A percentile compares a stretch with the other conserved stretches of the same genome.
phyloP scores from a whole-genome alignment of 2,329 filamentous ascomycete species.

The Sporothrix protearum region DNA sequence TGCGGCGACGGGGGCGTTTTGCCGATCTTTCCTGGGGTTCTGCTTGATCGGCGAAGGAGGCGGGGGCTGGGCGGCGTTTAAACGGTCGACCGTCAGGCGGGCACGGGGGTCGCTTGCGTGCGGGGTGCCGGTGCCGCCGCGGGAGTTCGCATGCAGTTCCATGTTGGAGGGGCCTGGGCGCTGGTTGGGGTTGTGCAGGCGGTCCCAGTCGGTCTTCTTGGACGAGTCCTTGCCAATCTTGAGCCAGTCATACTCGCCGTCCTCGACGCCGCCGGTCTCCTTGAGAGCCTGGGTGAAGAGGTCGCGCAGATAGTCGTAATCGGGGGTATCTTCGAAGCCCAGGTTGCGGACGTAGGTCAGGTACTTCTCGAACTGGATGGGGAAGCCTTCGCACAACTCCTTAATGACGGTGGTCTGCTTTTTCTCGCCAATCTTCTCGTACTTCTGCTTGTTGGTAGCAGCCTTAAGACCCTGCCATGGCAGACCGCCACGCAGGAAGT shows the following conservation, averaged over 20 bases:
- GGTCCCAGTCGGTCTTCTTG: constrained; percentile 80
- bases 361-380: constrained; percentile 97
- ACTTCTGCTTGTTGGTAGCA: constrained; percentile 88
- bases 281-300: constrained; percentile 95
- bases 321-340: constrained; percentile 95
- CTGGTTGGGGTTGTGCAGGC: constrained; percentile 73
- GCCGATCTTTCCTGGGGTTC: constrained; percentile 69
- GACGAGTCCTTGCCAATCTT: constrained; percentile 72
- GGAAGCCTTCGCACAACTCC: constrained; percentile 93
- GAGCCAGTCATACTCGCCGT: constrained; percentile 99
- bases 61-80: constrained; percentile 90
- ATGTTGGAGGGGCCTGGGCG: constrained; percentile 78
- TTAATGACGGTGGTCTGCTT: constrained; percentile 98
- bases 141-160: constrained; percentile 73
- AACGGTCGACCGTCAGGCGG: constrained; percentile 75
- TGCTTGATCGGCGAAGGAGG: constrained; percentile 80
- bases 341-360: constrained; percentile 95
- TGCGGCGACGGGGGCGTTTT: constrained; percentile 71
- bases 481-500: constrained; percentile 67
- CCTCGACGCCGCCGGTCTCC: constrained; percentile 89
- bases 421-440: constrained; percentile 99
- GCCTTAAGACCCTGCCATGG: constrained; percentile 71
- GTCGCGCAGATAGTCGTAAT: constrained; percentile 96
- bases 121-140: constrained; percentile 62
- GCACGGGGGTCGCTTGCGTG: constrained; percentile 54